Evolutionary conservation across 176 grass and related monocot genomes (phyloP).

Genomic region (barley (Hordeum vulgare)): MorexV3_pseudomolecules_assembly NC_058519.1:97728337-97728836

Average conservation of each 20-base stretch:
- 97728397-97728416: slow-evolving; percentile 83
- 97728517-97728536: slow-evolving; percentile 71
- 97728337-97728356: slow-evolving; percentile 87
- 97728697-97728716: slow-evolving; percentile 45
- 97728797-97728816: slow-evolving; percentile 41
- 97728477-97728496: slow-evolving; percentile 65
- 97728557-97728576: slow-evolving; percentile 46
- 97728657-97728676: slow-evolving; percentile 28
- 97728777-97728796: slow-evolving; percentile 16
- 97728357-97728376: slow-evolving; percentile 66
- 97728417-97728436: slow-evolving; percentile 85
- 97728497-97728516: slow-evolving; percentile 82
- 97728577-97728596: slow-evolving; percentile 73
- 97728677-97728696: slow-evolving; percentile 5
- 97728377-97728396: slow-evolving; percentile 76
- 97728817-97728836: slow-evolving; percentile 45
- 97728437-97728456: slow-evolving; percentile 83
- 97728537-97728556: slow-evolving; percentile 41
- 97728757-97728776: slow-evolving; percentile 8
- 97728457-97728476: slow-evolving; percentile 59
- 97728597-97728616: slow-evolving; percentile 73
- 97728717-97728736: slow-evolving; percentile 51
- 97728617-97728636: slow-evolving; percentile 50
- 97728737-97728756: slow-evolving; percentile 66
- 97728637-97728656: slow-evolving; percentile 71